Conservation (phyloP, 169 alveolate genomes). For the Plasmodium gallinaceum region DNA sequence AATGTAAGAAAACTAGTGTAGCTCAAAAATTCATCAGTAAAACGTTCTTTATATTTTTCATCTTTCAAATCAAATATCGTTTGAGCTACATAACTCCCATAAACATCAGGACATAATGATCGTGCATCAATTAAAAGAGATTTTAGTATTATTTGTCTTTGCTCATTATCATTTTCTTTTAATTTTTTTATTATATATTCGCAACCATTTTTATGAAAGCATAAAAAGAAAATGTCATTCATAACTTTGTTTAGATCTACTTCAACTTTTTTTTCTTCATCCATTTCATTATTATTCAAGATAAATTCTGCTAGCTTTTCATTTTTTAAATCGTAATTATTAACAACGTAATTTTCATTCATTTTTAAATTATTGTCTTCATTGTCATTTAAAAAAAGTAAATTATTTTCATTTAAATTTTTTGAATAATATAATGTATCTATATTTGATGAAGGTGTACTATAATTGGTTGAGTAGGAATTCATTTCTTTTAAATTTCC, state of each 20-base stretch:
- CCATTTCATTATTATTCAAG: background rate
- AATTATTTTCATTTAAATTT: slow-evolving; percentile 10
- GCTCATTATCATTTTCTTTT: slow-evolving; percentile 54
- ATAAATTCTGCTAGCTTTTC: background rate
- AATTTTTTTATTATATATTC: slow-evolving; percentile 62
- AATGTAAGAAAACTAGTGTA: slow-evolving; percentile 45
- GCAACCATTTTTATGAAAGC: slow-evolving; percentile 74
- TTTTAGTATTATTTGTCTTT: slow-evolving; percentile 36
- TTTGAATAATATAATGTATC: background rate
- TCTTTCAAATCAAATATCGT: slow-evolving; percentile 61
- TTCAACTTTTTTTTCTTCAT: background rate
- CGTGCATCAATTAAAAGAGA: slow-evolving; percentile 54
- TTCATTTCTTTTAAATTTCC: slow-evolving; percentile 9
- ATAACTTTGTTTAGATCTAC: slow-evolving; percentile 28
- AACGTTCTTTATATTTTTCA: slow-evolving; percentile 53
- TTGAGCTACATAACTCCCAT: slow-evolving; percentile 78
- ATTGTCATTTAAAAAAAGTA: slow-evolving; percentile 13
- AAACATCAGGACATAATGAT: slow-evolving; percentile 63
- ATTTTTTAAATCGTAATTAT: no score
- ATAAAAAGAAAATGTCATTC: slow-evolving; percentile 55
- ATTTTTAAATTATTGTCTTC: background rate
- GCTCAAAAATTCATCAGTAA: slow-evolving; percentile 43
- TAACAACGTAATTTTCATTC: no score
- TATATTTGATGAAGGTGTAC: background rate
- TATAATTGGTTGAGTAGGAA: slow-evolving; percentile 21